Conservation (phyloP, 2,329 filamentous ascomycete genomes). For the Penicillium decumbens region DNA sequence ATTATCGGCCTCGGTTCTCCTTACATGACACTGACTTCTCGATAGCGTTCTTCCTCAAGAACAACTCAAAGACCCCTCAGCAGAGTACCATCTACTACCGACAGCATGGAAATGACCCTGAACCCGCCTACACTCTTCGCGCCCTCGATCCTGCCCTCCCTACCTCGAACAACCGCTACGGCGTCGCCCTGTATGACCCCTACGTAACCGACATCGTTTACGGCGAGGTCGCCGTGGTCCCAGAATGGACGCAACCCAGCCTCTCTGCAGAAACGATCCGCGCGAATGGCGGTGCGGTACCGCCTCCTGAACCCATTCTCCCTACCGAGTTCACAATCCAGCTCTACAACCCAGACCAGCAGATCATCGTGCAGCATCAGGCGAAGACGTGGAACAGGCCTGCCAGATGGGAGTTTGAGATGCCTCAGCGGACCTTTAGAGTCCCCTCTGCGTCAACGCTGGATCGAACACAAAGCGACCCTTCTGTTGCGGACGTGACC, state of each 20-base stretch:
- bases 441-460: conserved; percentile 72
- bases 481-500: conserved; percentile 51
- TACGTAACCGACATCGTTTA: conserved; percentile 76
- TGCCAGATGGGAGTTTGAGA: conserved; percentile 84
- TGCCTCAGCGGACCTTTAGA: conserved; percentile 80
- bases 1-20: conserved; percentile 6
- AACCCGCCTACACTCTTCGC: conserved; percentile 73
- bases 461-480: conserved; percentile 66
- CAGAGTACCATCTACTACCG: conserved; percentile 44
- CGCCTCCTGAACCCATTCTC: conserved; percentile 65
- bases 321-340: conserved; percentile 78
- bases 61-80: conserved; percentile 39
- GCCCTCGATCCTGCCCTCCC: conserved; percentile 67
- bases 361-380: conserved; percentile 63
- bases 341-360: conserved; percentile 90
- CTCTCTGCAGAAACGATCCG: conserved; percentile 77
- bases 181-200: conserved; percentile 76
- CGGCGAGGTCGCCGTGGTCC: conserved; percentile 77
- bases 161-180: conserved; percentile 75
- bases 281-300: conserved; percentile 60
- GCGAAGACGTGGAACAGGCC: conserved; percentile 74
- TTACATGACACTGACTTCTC: conserved; percentile 15
- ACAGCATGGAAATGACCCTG: conserved; percentile 74
- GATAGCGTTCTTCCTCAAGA: conserved; percentile 57
- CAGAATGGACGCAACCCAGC: conserved; percentile 78